Conservation (phyloP, 1,284 basidiomycete species). For the Coniferiporia sulphurascens region DNA sequence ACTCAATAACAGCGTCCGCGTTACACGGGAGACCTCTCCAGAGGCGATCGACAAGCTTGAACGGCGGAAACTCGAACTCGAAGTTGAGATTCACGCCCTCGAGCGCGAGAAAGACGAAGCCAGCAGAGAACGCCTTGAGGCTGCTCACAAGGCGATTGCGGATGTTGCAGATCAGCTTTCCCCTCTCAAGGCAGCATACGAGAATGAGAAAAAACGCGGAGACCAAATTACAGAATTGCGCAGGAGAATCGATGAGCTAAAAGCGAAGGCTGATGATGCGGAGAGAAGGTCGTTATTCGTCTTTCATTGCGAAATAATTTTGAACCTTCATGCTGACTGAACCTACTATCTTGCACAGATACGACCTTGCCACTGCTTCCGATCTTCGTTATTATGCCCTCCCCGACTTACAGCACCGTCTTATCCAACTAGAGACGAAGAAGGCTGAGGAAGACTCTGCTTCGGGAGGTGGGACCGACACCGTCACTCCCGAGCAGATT, state of each 20-base stretch:
- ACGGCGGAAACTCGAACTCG: conserved; percentile 85
- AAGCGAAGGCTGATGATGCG: conserved; percentile 91
- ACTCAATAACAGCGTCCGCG: conserved; percentile 58
- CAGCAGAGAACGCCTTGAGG: conserved; percentile 82
- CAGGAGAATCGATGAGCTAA: conserved; percentile 87
- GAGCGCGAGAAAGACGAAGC: conserved; percentile 91
- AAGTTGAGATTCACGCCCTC: conserved; percentile 94
- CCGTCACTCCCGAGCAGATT: conserved; percentile 87
- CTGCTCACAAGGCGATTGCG: conserved; percentile 77
- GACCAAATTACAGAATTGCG: conserved; percentile 83
- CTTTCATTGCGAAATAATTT: conserved; percentile 23
- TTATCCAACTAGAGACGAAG: conserved; percentile 67
- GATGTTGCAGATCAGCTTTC: conserved; percentile 87
- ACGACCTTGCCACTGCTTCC: conserved; percentile 81
- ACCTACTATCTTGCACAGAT: conserved; percentile 34
- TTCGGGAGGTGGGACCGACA: conserved; percentile 57
- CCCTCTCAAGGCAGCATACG: conserved; percentile 85
- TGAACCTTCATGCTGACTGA: conserved; percentile 8
- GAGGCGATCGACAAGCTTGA: conserved; percentile 96
- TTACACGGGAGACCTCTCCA: conserved; percentile 91
- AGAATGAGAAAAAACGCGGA: conserved; percentile 83
- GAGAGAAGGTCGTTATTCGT: conserved; percentile 65
- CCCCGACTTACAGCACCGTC: conserved; percentile 81
- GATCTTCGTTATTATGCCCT: conserved; percentile 93
- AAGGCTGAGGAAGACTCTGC: conserved; percentile 68